Conservation (phyloP, 2,329 filamentous ascomycete genomes). For the Ceratocystis papillata region DNA sequence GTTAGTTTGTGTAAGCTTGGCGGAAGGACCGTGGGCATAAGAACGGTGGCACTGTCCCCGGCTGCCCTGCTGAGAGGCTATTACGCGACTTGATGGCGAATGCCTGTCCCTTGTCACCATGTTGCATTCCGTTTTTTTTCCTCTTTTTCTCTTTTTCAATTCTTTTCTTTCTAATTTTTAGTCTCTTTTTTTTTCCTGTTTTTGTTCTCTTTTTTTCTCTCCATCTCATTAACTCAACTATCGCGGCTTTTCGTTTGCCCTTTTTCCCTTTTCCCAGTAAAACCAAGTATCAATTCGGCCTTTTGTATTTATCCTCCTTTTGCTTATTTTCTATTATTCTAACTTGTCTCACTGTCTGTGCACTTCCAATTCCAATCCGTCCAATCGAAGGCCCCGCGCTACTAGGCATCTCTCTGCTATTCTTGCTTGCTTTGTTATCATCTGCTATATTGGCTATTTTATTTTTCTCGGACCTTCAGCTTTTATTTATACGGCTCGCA, state of each 20-base stretch:
- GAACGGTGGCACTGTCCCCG: background rate
- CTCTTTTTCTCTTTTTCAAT: background rate
- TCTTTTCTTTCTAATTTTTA: background rate
- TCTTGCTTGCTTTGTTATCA: background rate
- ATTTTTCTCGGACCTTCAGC: background rate
- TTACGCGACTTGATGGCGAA: conserved; percentile 9
- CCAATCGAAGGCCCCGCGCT: conserved; percentile 12
- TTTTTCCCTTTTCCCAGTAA: too few relatives aligned
- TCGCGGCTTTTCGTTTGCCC: too few relatives aligned
- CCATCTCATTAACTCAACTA: background rate
- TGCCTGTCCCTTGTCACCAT: conserved; percentile 7
- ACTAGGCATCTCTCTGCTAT: background rate
- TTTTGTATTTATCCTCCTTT: too few relatives aligned
- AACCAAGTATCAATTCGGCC: too few relatives aligned
- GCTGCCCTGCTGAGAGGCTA: background rate
- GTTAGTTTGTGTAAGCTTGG: background rate
- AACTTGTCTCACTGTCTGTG: background rate
- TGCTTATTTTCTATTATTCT: too few relatives aligned
- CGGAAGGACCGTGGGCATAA: background rate
- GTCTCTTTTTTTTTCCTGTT: background rate
- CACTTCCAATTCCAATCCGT: conserved; percentile 3
- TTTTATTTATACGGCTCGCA: background rate
- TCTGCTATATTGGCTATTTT: background rate
- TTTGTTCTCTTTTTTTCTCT: background rate
- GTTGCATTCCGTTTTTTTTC: background rate